Percentiles rank a stretch among this genome's conserved stretches.
Conservation (phyloP, 2,329 filamentous ascomycete species). For the Cladosporium sp. region DNA sequence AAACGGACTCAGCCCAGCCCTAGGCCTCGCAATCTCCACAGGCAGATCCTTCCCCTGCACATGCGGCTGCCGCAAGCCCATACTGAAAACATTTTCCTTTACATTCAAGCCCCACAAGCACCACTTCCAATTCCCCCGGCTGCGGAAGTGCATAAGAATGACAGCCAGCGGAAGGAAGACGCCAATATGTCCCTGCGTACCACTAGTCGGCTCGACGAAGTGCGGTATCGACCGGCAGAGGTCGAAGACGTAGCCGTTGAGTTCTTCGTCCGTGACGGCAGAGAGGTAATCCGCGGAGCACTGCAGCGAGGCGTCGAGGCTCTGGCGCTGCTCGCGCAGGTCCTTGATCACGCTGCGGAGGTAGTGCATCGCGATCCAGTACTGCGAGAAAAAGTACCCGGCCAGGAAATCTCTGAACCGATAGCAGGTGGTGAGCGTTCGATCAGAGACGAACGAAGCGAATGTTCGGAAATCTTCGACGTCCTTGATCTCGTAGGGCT, state of each 20-base stretch:
- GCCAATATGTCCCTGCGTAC: conserved; percentile 31
- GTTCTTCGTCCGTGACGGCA: conserved; percentile 26
- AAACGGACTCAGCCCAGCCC: conserved; percentile 7
- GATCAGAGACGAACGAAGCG: conserved; percentile 26
- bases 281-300: not conserved
- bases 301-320: not conserved
- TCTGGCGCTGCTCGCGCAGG: conserved; percentile 12
- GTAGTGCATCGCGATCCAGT: conserved; percentile 35
- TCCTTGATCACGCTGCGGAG: conserved; percentile 27
- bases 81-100: conserved; percentile 13
- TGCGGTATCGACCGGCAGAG: conserved; percentile 33
- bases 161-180: conserved; percentile 35
- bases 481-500: conserved; percentile 22
- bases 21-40: not conserved
- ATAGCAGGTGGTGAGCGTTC: conserved; percentile 30
- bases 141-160: conserved; percentile 30
- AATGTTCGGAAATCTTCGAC: conserved; percentile 32
- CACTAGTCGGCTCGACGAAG: conserved; percentile 33
- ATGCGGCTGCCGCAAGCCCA: conserved; percentile 17
- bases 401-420: conserved; percentile 33
- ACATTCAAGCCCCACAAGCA: conserved; percentile 15
- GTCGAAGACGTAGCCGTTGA: conserved; percentile 30
- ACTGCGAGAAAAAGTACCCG: conserved; percentile 33
- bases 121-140: conserved; percentile 17
- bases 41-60: conserved; percentile 10